These are phyloP conservation scores for Rhodamnia argentea DNA, from an alignment of 345 rosid species.

Conservation along the genomic window DNA sequence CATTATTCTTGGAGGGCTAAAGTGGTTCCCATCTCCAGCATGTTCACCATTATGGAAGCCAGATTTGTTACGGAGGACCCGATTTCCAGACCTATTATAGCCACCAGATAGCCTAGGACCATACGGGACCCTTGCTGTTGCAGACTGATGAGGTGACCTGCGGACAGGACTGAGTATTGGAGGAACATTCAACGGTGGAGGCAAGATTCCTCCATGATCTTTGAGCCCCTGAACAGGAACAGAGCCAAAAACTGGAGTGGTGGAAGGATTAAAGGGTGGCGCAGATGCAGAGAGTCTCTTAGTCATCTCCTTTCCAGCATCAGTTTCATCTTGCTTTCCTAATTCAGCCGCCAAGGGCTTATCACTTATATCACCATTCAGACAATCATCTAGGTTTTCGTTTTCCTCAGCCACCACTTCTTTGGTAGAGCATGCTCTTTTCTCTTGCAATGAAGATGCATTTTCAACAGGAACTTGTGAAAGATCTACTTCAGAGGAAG, in stretches of 20 bases:
- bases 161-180: slow-evolving; percentile 75
- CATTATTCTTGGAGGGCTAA: slow-evolving; percentile 69
- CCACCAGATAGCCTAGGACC: slow-evolving; percentile 95
- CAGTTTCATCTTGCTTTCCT: slow-evolving; percentile 57
- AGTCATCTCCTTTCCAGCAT: slow-evolving; percentile 58
- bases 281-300: slow-evolving; percentile 96
- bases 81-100: slow-evolving; percentile 70
- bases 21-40: slow-evolving; percentile 43
- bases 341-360: slow-evolving; percentile 29
- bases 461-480: slow-evolving; percentile 11
- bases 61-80: slow-evolving; percentile 56
- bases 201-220: slow-evolving; percentile 83
- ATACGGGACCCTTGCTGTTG: slow-evolving; percentile 90
- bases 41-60: slow-evolving; percentile 47
- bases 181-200: slow-evolving; percentile 82
- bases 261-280: slow-evolving; percentile 85
- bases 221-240: slow-evolving; percentile 64
- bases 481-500: slow-evolving; percentile 20
- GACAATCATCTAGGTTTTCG: slow-evolving; percentile 21
- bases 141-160: slow-evolving; percentile 89
- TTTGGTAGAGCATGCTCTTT: slow-evolving; percentile 21
- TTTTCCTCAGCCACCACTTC: slow-evolving; percentile 15
- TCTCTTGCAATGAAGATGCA: slow-evolving; percentile 11
- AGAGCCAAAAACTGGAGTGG: slow-evolving; percentile 68
- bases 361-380: slow-evolving; percentile 17